Base-by-base conservation (phyloP, 345 rosid genomes). In the Excoecaria cochinchinensis region DNA sequence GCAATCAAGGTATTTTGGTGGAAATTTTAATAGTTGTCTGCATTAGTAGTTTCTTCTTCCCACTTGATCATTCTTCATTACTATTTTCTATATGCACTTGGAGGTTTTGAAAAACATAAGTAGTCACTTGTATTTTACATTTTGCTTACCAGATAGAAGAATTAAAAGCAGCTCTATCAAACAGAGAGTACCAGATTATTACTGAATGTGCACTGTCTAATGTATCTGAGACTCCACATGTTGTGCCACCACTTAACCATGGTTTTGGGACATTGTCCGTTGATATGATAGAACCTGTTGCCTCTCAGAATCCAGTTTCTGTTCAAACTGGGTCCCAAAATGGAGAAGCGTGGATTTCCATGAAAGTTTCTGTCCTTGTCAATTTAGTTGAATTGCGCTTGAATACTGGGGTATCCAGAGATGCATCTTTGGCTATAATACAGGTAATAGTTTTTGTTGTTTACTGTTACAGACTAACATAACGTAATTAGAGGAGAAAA, bases 131-230 rank as follows among this genome's bases (percentile, higher is more conserved):
- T 69, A 48, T 85, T 46, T 78, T 74, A 73, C 55, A 15, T 69
- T 76, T 62, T 82, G 68, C 48, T 77, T 79, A 81, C 77, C 93
- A 95, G 99, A 83, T 95, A 85, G 97, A 87, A 67, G 91, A 87
- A 79, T 72, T 95, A 74, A 91, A 86, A 87, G 95, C 95, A 50
- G 89, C 92, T 59, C 86, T 95, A 69, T 88, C 97, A 50, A 88
- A 89, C 75, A 89, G 58, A 84, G 97, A 95, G 65, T 95, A 95
- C 89, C 95, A 86, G 84, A 91, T 95, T 81, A 86, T 95, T 77
- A 82, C 93, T 17, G 97, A 95, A 81, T 92, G 99, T 86, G 95
- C 95, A 53, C 78, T 81, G 71, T 86, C 97, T 80, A 95, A 95
- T 84, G 80, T 95, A 74, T 89, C 94, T 73, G 99, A 95, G 87